phyloP scores from a whole-genome alignment of 306 rosid genomes.

The Lathyrus tuberosus region DNA sequence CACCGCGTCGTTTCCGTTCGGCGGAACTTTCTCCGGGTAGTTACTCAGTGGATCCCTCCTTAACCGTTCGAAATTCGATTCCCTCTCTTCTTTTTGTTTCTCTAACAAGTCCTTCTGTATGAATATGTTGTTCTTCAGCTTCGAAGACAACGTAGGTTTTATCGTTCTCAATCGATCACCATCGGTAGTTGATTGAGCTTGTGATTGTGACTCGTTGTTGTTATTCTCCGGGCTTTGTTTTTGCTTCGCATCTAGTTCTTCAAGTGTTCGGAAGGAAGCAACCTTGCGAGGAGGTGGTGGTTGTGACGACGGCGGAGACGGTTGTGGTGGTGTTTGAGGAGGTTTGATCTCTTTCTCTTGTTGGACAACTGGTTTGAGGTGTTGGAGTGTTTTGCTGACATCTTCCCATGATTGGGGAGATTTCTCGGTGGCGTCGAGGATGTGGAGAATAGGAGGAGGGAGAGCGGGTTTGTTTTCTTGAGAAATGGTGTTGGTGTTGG shows the following conservation, averaged over 20 bases:
- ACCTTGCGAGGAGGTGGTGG: conserved; percentile 48
- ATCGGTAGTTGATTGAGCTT: neutral
- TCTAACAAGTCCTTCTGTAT: conserved; percentile 65
- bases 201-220: neutral
- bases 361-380: conserved; percentile 55
- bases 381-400: conserved; percentile 69
- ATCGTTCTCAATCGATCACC: neutral
- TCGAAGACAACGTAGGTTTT: neutral
- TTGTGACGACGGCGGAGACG: neutral
- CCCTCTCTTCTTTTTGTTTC: conserved; percentile 63
- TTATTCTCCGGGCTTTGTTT: conserved; percentile 34
- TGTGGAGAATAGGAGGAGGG: conserved; percentile 61
- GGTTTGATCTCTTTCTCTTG: neutral
- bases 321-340: neutral
- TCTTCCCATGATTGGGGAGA: conserved; percentile 84
- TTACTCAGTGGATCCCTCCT: conserved; percentile 60
- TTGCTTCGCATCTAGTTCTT: conserved; percentile 70
- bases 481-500: conserved; percentile 2
- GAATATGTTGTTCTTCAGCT: conserved; percentile 72
- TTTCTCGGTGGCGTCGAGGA: conserved; percentile 54
- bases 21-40: conserved; percentile 76
- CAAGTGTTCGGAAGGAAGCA: conserved; percentile 69
- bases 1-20: conserved; percentile 62
- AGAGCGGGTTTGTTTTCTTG: conserved; percentile 39
- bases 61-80: conserved; percentile 34